Conservation (phyloP, 1,139 yeast species). For the Zhuliangozyma blackwelliae region DNA sequence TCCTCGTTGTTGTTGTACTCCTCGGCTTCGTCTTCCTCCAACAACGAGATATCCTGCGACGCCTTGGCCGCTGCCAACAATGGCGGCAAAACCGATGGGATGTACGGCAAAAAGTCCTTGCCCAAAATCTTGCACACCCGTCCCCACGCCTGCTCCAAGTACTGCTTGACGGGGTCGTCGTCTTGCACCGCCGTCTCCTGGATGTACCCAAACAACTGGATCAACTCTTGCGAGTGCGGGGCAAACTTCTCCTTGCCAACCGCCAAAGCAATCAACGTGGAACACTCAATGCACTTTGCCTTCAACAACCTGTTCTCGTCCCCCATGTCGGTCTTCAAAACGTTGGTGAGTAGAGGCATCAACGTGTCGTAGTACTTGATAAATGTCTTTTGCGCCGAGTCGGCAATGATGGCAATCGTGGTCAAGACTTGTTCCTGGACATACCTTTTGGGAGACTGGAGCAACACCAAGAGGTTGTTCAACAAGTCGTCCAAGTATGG, state of each 20-base stretch:
- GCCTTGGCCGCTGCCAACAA: slow-evolving; percentile 80
- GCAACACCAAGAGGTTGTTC: slow-evolving; percentile 64
- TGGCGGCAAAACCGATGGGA: slow-evolving; percentile 89
- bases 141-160: slow-evolving; percentile 95
- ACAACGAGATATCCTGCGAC: slow-evolving; percentile 79
- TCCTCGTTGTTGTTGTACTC: slow-evolving; percentile 81
- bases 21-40: slow-evolving; percentile 86
- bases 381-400: slow-evolving; percentile 90
- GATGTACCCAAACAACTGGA: slow-evolving; percentile 66
- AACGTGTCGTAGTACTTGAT: slow-evolving; percentile 89
- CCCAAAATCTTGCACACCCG: slow-evolving; percentile 86
- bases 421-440: slow-evolving; percentile 97
- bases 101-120: slow-evolving; percentile 78
- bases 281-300: slow-evolving; percentile 94
- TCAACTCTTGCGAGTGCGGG: slow-evolving; percentile 71
- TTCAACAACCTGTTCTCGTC: slow-evolving; percentile 74
- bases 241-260: slow-evolving; percentile 89
- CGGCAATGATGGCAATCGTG: slow-evolving; percentile 95
- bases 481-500: slow-evolving; percentile 84
- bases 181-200: slow-evolving; percentile 56
- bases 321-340: slow-evolving; percentile 74
- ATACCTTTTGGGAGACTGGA: slow-evolving; percentile 83
- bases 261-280: slow-evolving; percentile 92
- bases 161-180: slow-evolving; percentile 85
- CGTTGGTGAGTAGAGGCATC: slow-evolving; percentile 85